Percentiles rank a stretch among this genome's conserved stretches.
Evolutionary conservation across 1,284 basidiomycete genomes (phyloP).

Genomic region (Inonotus hispidus): DNA sequence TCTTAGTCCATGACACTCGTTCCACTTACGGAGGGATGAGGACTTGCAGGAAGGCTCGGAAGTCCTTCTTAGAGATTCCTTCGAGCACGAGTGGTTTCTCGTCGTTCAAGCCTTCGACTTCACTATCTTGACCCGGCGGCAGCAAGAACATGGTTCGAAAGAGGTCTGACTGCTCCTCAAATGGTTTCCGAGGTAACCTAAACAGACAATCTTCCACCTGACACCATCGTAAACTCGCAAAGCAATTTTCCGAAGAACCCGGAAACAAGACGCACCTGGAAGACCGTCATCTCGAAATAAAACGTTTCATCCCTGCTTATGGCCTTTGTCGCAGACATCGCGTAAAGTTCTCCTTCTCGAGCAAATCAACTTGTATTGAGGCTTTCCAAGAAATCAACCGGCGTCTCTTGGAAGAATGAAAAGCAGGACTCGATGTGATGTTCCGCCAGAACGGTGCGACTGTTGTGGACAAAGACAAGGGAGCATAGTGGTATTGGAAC

Average conservation of each 20-base stretch:
- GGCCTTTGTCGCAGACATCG: background rate
- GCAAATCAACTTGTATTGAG: background rate
- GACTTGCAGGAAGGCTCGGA: slow-evolving; percentile 16
- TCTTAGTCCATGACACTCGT: background rate
- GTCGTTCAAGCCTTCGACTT: slow-evolving; percentile 12
- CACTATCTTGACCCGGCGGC: slow-evolving; percentile 2
- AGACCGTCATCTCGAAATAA: slow-evolving; percentile 16
- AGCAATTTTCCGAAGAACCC: background rate
- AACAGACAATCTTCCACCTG: slow-evolving; percentile 17
- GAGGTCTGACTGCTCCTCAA: slow-evolving; percentile 18
- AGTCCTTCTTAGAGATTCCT: slow-evolving; percentile 12
- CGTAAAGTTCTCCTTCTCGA: background rate
- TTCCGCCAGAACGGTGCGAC: background rate
- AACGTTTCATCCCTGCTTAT: slow-evolving; percentile 16
- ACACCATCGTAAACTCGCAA: background rate
- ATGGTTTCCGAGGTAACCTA: slow-evolving; percentile 15
- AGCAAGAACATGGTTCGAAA: slow-evolving; percentile 17
- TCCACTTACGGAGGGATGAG: slow-evolving; percentile 14
- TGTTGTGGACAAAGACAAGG: slow-evolving; percentile 3
- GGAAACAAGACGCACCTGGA: slow-evolving; percentile 11
- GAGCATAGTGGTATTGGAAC: background rate
- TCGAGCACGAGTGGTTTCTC: slow-evolving; percentile 14
- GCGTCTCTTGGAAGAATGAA: background rate
- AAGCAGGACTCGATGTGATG: background rate
- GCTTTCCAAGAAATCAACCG: background rate